Evolutionary conservation across 305 asterid genomes (phyloP), one percentile per base, ranked within the genome.

Genomic region (Stenogyne calaminthoides): DNA sequence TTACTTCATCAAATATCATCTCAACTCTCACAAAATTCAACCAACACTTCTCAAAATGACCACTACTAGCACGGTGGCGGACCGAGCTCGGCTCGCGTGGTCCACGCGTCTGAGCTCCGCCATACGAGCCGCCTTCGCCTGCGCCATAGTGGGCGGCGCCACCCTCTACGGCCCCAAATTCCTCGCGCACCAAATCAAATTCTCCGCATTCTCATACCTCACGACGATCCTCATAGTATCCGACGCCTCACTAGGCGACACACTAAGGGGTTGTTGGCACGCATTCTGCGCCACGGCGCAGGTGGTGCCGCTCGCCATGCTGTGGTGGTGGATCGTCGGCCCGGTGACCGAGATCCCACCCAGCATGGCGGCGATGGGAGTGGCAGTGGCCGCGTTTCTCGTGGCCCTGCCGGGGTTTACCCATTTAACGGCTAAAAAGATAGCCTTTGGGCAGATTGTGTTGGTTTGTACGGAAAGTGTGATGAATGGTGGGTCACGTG

Each of bases 391-490:
- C 19, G 65, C 92, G 0, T 87, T 89, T 34, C 7, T 83, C 22
- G 88, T 92, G 79, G 92, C 88, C 6, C 67, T 92, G 61, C 98
- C 96, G 20, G 85, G 67, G 71, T 66, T 70, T 11, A 85, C 89
- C 1, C 84, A 81, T 36, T 7, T 90, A 64, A 79, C 85, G 68
- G 74, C 91, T 6, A 92, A 90, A 83, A 86, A 87, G 75, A 81
- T 92, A 5, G 98, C 91, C 2, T 86, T 90, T 22, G 98, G 95
- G 54, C 98, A 90, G 84, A 83, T 92, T 15, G 96, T 92, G 74
- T 40, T 92, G 32, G 85, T 87, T 9, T 87, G 84, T 61, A 85
- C 76, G 6, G 82, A 74, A 32, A 83, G 77, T 2, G 88, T 81
- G 65, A 27, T 70, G 14, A 58, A 74, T 9, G 77, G 49, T 0